Percentiles rank a stretch among this genome's conserved stretches.
These are phyloP conservation scores for Teratosphaeria destructans DNA, from an alignment of 2,329 filamentous ascomycete genomes.

Conservation along the genomic window DNA sequence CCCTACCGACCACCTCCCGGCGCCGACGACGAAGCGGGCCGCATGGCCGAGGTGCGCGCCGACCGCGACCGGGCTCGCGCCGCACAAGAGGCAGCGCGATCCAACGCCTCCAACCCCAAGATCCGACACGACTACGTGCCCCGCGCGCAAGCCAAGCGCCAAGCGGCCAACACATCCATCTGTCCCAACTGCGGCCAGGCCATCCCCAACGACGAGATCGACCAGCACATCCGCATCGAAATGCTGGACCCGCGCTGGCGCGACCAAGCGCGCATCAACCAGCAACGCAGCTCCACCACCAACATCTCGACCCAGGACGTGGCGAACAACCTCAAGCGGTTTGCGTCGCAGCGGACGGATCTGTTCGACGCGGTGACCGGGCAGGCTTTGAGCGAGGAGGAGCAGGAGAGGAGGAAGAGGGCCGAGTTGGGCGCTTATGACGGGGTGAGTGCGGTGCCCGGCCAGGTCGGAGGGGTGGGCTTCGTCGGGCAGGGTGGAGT, in stretches of 20 bases:
- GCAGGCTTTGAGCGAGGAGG: slow-evolving; percentile 43
- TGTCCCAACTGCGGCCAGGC: slow-evolving; percentile 91
- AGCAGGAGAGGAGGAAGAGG: slow-evolving; percentile 54
- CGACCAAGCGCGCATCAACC: slow-evolving; percentile 76
- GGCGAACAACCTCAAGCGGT: slow-evolving; percentile 87
- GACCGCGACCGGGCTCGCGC: slow-evolving; percentile 57
- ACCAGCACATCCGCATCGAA: slow-evolving; percentile 91
- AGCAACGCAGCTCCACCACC: slow-evolving; percentile 72
- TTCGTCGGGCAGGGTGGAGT: slow-evolving; percentile 11
- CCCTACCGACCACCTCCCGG: slow-evolving; percentile 17
- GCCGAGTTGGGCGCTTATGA: slow-evolving; percentile 41
- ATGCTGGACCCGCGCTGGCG: slow-evolving; percentile 91
- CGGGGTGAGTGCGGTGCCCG: slow-evolving; percentile 6
- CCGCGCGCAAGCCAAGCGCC: slow-evolving; percentile 51
- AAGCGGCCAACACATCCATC: slow-evolving; percentile 55
- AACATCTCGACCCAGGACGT: slow-evolving; percentile 81
- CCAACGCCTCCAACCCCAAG: slow-evolving; percentile 54
- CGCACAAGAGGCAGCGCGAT: slow-evolving; percentile 66
- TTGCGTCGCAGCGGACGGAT: slow-evolving; percentile 78
- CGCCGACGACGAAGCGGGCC: slow-evolving; percentile 24
- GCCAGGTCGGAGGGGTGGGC: slow-evolving; percentile 49
- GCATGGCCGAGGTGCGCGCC: slow-evolving; percentile 21
- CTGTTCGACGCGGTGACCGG: slow-evolving; percentile 67
- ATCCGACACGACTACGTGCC: slow-evolving; percentile 92
- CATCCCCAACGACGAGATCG: slow-evolving; percentile 76